Base-by-base conservation (phyloP, 371 early-diverging fungal species). In the Actinomortierella ambigua region DNA sequence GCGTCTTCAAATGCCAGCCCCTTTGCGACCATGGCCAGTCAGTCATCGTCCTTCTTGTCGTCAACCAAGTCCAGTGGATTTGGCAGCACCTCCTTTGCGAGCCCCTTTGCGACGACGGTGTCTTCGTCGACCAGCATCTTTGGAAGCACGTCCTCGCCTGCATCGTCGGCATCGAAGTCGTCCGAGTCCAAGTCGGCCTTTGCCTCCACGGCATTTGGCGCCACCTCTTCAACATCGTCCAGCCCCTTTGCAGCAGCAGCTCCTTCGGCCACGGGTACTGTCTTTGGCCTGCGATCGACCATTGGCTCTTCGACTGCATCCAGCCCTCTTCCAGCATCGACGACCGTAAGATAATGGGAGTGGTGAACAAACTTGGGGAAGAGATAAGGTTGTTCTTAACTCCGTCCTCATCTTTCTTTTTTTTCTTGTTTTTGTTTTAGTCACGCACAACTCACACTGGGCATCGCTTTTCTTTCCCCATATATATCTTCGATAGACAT, bases 281-380 rank as follows among this genome's bases (percentile, higher is more conserved):
- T 71, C 1, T 71, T 71, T 50, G 73, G 73, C 23, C 44, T 66
- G 17, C 59, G 26, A 39, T 71, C 73, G 8, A 52, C 66, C 13
- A 26, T 71, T 41, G 73, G 73, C 27, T 71, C 73, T 1, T 44
- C 46, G 15, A 46, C 48, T 48, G 48, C 3, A 17, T 18, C 59
- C 11, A 57, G 27, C 22, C 49, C 61, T 41, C n/a, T 55, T 6
- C 40, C 50, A 41, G 49, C 48, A 50, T 26, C 67, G 22, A n/a
- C 43, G 28, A 47, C 41, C 1, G 54, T 54, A 54, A 41, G 54
- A 4, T 0, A 29, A 11, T 13, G 2, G 28, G 18, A 23, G 39
- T 1, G 0, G 3, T 22, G 17, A 9, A 0, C 17, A 42, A 17
- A 24, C 20, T 9, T 41, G 18, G 7, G 24, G 22, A 43, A 44